Evolutionary conservation across 495 filamentous ascomycete species (phyloP).

Genomic region (Trichoderma reesei): DNA sequence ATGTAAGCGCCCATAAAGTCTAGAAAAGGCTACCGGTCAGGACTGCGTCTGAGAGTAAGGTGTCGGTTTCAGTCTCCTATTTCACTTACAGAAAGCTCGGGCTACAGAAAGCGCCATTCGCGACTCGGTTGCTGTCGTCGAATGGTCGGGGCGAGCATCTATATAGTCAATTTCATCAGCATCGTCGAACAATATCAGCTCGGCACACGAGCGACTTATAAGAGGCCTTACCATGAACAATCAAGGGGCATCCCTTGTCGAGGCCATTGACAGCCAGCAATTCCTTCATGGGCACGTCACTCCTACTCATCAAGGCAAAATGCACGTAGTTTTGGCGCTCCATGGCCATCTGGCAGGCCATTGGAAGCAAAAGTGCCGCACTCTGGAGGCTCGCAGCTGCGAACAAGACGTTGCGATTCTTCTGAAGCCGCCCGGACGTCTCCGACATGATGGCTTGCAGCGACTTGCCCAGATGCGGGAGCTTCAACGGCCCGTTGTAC

Average conservation of each 20-base stretch:
- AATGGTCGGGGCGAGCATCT: conserved; percentile 49
- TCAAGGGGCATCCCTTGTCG: conserved; percentile 38
- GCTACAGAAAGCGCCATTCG: conserved; percentile 35
- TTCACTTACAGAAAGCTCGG: conserved; percentile 31
- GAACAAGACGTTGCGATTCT: conserved; percentile 50
- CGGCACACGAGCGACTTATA: too few species aligned
- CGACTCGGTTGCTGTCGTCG: conserved; percentile 36
- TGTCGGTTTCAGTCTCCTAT: too few species aligned
- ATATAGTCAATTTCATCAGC: neutral
- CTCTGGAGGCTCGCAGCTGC: conserved; percentile 48
- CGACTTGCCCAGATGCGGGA: conserved; percentile 26
- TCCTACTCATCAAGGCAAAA: conserved; percentile 46
- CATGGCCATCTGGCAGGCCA: conserved; percentile 51
- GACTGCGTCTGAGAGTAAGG: neutral
- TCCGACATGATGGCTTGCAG: conserved; percentile 27
- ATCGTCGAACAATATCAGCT: neutral
- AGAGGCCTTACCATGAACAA: conserved; percentile 41
- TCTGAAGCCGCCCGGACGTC: conserved; percentile 23
- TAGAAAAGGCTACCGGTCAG: conserved; percentile 12
- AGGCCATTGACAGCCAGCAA: conserved; percentile 48
- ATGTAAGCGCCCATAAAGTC: conserved; percentile 45
- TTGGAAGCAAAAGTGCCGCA: conserved; percentile 43
- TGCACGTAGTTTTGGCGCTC: conserved; percentile 50
- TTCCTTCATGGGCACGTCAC: conserved; percentile 41
- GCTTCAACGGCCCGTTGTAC: conserved; percentile 33